Evolutionary conservation across 495 filamentous ascomycete genomes (phyloP), one percentile per base, ranked within the genome.

Genomic region (Hypoxylon subgilvum): DNA sequence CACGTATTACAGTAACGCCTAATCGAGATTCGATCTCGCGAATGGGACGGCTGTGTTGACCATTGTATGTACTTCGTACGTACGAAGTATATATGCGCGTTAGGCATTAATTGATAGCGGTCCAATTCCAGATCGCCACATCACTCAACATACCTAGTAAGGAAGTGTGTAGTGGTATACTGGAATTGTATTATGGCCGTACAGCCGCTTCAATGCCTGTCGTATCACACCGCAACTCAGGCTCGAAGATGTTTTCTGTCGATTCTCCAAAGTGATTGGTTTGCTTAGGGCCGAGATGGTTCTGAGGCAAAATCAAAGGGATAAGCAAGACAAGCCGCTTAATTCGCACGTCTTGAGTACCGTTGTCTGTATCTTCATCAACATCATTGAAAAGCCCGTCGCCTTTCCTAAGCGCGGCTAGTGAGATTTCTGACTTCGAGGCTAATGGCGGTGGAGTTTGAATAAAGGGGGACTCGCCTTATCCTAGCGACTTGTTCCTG

Each of bases 171-270:
- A 32, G 19, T 28, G 34, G 13, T 34, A 55, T 50, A 45, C 10
- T 10, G 35, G n/a, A 18, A 23, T 35, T 39, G 14, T 46, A 45
- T 57, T 51, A 51, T 57, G 38, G 35, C 44, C 34, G 28, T 45
- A 61, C 21, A 21, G 28, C 14, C 23, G 35, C 23, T 50, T 57
- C n/a, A 23, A 48, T 64, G 61, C 48, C 36, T 45, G 48, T 53
- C 44, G 4, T 22, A 64, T 64, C 61, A 64, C 61, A 64, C 54
- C 61, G 61, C 61, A 64, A 64, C 61, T 57, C 60, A 53, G 3
- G 18, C 8, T 23, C 27, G 16, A 46, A 50, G 38, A 36, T 27
- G 43, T 38, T 7, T 40, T 40, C 30, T 17, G 12, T 36, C 48
- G 23, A 58, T 31, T 45, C 38, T 46, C 7, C 2, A 4, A 27